These are phyloP conservation scores for Pichia manshurica DNA, from an alignment of 805 yeast genomes.

Conservation along the genomic window DNA sequence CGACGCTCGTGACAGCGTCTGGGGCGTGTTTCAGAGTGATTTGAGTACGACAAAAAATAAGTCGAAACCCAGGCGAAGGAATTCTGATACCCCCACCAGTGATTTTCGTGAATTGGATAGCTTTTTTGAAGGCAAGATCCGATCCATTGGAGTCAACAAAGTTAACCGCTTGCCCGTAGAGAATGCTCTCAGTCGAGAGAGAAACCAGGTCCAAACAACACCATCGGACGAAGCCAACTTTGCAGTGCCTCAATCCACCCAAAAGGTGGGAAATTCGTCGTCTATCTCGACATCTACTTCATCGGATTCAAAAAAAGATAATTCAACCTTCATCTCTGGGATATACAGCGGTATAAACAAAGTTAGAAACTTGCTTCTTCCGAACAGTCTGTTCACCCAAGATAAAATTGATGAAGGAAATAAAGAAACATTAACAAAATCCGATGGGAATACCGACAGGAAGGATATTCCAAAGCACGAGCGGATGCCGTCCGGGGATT, in stretches of 20 bases:
- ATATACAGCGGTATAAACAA: constrained; percentile 1
- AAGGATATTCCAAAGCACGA: too few relatives aligned
- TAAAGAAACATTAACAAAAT: background rate
- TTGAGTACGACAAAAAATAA: background rate
- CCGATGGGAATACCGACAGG: too few relatives aligned
- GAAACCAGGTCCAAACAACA: background rate
- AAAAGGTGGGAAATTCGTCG: background rate
- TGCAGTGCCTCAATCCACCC: background rate
- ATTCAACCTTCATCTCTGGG: background rate
- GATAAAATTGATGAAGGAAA: background rate
- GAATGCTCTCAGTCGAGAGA: constrained; percentile 3
- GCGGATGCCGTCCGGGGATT: too few relatives aligned
- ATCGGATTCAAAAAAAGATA: background rate
- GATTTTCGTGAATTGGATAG: constrained; percentile 8
- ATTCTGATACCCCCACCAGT: background rate
- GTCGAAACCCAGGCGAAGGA: background rate
- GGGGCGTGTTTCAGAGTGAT: too few relatives aligned
- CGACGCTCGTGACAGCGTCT: too few relatives aligned
- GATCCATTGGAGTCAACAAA: constrained; percentile 13
- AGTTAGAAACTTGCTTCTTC: background rate
- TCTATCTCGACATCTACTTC: background rate
- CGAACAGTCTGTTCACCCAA: background rate
- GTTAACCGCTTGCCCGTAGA: constrained; percentile 15
- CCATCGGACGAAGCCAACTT: background rate
- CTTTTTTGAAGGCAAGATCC: constrained; percentile 15